These are phyloP conservation scores for Megacollybia marginata DNA, from an alignment of 768 basidiomycete species.

Conservation along the genomic window DNA sequence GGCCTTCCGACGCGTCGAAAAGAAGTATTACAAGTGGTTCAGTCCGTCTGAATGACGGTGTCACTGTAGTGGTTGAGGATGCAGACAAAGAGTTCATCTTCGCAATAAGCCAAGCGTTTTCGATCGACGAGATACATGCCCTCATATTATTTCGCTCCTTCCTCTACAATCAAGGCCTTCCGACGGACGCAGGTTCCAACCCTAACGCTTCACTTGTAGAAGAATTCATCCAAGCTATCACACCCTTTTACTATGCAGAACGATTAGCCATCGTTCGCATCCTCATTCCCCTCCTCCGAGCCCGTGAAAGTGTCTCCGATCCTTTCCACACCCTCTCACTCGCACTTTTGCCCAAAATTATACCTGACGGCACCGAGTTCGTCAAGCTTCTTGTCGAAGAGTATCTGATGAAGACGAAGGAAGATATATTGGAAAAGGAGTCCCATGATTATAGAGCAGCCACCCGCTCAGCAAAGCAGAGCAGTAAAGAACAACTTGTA, in stretches of 20 bases:
- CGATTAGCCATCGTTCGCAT: constrained; percentile 61
- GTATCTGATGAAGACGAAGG: constrained; percentile 48
- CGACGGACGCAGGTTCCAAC: constrained; percentile 35
- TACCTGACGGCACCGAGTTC: constrained; percentile 62
- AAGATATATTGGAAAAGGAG: constrained; percentile 36
- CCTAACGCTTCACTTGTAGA: constrained; percentile 38
- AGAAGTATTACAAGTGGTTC: constrained; percentile 60
- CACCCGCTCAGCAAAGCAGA: constrained; percentile 69
- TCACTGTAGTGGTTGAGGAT: constrained; percentile 54
- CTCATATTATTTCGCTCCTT: constrained; percentile 70
- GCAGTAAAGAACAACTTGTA: constrained; percentile 68
- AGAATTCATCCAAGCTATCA: constrained; percentile 63
- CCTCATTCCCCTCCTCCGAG: constrained; percentile 70
- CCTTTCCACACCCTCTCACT: constrained; percentile 46
- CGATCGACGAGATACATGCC: constrained; percentile 78
- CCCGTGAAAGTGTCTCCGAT: constrained; percentile 51
- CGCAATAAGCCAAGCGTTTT: constrained; percentile 65
- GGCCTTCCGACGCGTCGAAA: constrained; percentile 60
- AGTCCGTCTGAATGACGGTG: constrained; percentile 62
- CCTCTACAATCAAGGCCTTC: constrained; percentile 69
- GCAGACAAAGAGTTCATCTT: constrained; percentile 63
- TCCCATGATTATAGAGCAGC: constrained; percentile 49
- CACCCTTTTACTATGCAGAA: constrained; percentile 79
- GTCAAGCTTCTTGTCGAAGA: constrained; percentile 51
- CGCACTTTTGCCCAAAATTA: constrained; percentile 48